These are phyloP conservation scores for Cunninghamia lanceolata DNA, from an alignment of 75 land plant species.

Conservation along the genomic window DNA sequence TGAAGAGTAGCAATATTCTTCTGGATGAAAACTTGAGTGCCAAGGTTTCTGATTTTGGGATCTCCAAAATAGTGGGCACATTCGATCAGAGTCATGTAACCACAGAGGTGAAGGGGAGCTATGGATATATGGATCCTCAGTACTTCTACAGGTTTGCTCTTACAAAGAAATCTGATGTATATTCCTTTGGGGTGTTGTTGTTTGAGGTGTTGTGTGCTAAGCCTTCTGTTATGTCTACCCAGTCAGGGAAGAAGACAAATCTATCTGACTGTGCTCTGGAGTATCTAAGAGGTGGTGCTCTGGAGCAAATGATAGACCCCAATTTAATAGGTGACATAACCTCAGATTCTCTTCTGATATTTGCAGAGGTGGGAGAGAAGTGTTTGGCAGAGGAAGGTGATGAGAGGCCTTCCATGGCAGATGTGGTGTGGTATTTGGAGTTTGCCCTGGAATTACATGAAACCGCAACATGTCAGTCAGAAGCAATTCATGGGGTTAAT, in stretches of 20 bases:
- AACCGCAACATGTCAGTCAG: background rate
- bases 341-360: conserved; percentile 22
- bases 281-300: conserved; percentile 13
- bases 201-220: conserved; percentile 28
- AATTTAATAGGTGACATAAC: conserved; percentile 11
- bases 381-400: conserved; percentile 29
- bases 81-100: conserved; percentile 23
- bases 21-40: conserved; percentile 25
- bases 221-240: conserved; percentile 15
- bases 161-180: conserved; percentile 24
- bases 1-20: conserved; percentile 31
- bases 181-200: conserved; percentile 30
- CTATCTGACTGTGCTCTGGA: conserved; percentile 28
- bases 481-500: too few species aligned
- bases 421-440: conserved; percentile 36
- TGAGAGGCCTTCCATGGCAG: conserved; percentile 35
- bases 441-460: conserved; percentile 18
- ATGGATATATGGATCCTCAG: conserved; percentile 30
- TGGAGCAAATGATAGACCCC: conserved; percentile 22
- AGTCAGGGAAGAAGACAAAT: conserved; percentile 21
- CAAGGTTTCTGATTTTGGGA: conserved; percentile 34
- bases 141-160: conserved; percentile 25
- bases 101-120: conserved; percentile 27
- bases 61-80: conserved; percentile 22
- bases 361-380: conserved; percentile 30